Conservation (phyloP, 208 protist species). For the Wallacemonas sp. region DNA sequence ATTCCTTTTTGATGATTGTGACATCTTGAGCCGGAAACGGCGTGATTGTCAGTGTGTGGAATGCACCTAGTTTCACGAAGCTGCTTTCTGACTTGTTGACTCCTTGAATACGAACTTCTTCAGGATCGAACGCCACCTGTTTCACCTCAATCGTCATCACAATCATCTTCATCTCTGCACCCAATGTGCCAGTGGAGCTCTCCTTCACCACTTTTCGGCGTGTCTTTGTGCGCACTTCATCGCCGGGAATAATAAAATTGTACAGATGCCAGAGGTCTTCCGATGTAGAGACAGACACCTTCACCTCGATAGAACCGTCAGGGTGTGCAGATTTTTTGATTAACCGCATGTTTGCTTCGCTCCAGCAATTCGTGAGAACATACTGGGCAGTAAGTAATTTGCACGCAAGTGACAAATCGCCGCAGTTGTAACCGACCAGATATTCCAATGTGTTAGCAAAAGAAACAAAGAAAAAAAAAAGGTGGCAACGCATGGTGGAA, state of each 20-base stretch:
- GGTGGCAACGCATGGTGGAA: too few species aligned
- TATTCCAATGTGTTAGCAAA: too few species aligned
- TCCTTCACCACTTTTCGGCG: slow-evolving; percentile 75
- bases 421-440: too few species aligned
- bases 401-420: too few species aligned
- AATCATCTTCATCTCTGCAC: slow-evolving; percentile 62
- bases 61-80: slow-evolving; percentile 89
- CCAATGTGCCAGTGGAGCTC: slow-evolving; percentile 39
- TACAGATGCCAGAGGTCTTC: slow-evolving; percentile 98
- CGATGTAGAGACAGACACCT: slow-evolving; percentile 74
- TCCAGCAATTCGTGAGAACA: too few species aligned
- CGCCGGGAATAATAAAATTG: slow-evolving; percentile 93
- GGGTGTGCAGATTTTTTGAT: slow-evolving; percentile 40
- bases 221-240: slow-evolving; percentile 74
- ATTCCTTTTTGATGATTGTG: slow-evolving; percentile 90
- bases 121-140: slow-evolving; percentile 67
- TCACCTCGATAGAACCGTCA: slow-evolving; percentile 88
- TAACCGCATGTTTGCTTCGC: slow-evolving; percentile 56
- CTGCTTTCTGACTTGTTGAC: slow-evolving; percentile 86
- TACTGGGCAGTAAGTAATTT: too few species aligned
- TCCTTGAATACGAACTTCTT: slow-evolving; percentile 85
- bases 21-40: slow-evolving; percentile 88
- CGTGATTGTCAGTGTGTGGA: slow-evolving; percentile 94
- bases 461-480: too few species aligned
- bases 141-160: slow-evolving; percentile 56